Conservation (phyloP, 2,329 filamentous ascomycete species). For the Aureobasidium sp. region DNA sequence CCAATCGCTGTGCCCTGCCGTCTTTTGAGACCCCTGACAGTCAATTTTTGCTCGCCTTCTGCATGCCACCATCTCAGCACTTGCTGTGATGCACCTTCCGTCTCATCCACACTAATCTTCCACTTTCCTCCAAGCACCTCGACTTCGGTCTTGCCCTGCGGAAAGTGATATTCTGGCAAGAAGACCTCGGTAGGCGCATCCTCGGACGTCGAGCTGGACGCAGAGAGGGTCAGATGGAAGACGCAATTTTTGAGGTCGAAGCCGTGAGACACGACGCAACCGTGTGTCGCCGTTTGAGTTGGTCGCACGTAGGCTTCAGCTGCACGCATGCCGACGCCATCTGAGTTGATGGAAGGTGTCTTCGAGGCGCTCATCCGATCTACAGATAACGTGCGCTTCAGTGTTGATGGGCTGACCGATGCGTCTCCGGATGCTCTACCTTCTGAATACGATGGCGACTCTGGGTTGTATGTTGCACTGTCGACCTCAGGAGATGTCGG, state of each 20-base stretch:
- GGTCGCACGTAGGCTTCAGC: slow-evolving; percentile 91
- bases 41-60: slow-evolving; percentile 72
- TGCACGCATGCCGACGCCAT: slow-evolving; percentile 68
- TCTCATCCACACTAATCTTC: slow-evolving; percentile 69
- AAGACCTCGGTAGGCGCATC: slow-evolving; percentile 72
- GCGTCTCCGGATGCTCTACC: slow-evolving; percentile 43
- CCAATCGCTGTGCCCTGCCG: slow-evolving; percentile 35
- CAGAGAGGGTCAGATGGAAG: slow-evolving; percentile 64
- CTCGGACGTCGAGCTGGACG: slow-evolving; percentile 51
- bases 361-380: slow-evolving; percentile 32
- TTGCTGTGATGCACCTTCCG: slow-evolving; percentile 55
- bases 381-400: slow-evolving; percentile 63
- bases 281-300: slow-evolving; percentile 66
- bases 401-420: slow-evolving; percentile 63
- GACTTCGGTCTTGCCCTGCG: slow-evolving; percentile 61
- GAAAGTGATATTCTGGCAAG: slow-evolving; percentile 88
- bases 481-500: slow-evolving; percentile 34
- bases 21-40: slow-evolving; percentile 64
- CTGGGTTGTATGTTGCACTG: slow-evolving; percentile 40
- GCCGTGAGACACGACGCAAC: slow-evolving; percentile 60
- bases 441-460: slow-evolving; percentile 47
- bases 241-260: slow-evolving; percentile 76
- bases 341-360: slow-evolving; percentile 27
- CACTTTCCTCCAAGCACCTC: slow-evolving; percentile 80
- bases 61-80: slow-evolving; percentile 87